A percentile compares a stretch with the other conserved stretches of the same genome.
Conservation (phyloP, 1,284 basidiomycete genomes). For the Kwoniella shivajii region DNA sequence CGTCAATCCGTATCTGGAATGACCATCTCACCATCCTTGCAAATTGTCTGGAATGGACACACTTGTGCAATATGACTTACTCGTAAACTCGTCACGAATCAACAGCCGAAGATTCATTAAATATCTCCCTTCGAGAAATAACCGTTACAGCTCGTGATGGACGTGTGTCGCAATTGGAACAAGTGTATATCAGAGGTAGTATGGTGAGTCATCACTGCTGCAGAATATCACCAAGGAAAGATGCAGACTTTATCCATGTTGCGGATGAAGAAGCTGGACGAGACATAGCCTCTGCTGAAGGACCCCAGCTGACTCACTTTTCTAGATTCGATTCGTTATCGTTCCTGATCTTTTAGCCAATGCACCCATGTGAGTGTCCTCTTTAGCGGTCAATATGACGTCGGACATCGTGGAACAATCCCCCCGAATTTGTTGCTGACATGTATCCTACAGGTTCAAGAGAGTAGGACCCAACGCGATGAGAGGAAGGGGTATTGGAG, state of each 20-base stretch:
- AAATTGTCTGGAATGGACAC: not conserved
- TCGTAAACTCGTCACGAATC: conserved; percentile 20
- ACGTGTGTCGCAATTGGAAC: conserved; percentile 97
- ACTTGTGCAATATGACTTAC: not conserved
- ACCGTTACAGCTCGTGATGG: conserved; percentile 98
- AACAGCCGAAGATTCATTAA: conserved; percentile 95
- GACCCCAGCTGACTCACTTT: conserved; percentile 99
- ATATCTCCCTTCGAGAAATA: conserved; percentile 94
- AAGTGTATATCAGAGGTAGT: conserved; percentile 97
- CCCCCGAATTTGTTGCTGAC: too few species aligned
- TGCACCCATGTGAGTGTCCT: conserved; percentile 92
- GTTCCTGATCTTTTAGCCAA: conserved; percentile 99
- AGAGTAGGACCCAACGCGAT: conserved; percentile 97
- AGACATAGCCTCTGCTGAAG: too few species aligned
- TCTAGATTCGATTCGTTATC: conserved; percentile 94
- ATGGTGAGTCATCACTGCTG: conserved; percentile 62
- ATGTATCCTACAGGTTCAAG: conserved; percentile 79
- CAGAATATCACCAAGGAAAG: too few species aligned
- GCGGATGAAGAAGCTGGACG: too few species aligned
- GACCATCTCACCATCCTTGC: not conserved
- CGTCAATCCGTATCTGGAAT: too few species aligned
- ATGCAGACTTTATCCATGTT: too few species aligned
- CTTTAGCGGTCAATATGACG: too few species aligned
- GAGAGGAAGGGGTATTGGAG: conserved; percentile 98
- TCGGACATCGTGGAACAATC: too few species aligned